Base-by-base conservation (phyloP, 179 eudicot species). In the Amaranthus tricolor region DNA sequence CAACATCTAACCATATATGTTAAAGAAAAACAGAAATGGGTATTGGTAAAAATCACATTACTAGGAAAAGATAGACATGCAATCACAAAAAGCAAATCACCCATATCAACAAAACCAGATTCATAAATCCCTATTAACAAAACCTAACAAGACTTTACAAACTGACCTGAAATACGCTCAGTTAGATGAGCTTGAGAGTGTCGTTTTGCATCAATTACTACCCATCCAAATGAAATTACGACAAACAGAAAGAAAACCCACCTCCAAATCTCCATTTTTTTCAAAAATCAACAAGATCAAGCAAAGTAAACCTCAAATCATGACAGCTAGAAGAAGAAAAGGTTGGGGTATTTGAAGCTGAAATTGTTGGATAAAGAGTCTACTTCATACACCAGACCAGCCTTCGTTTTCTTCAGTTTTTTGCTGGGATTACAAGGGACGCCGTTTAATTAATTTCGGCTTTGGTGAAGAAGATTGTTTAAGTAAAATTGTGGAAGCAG, bases 131-230 rank as follows among this genome's bases (percentile, higher is more conserved):
- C 82, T 65, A 74, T 1, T 66, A 53, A 47, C 52, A 71, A 47
- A 13, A 2, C 0, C 11, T 15, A 62, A 7, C 43, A 53, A 13
- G 44, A 44, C 44, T 9, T 31, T 49, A 43, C 7, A 44, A 66
- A 14, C 47, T 58, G 15, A 82, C 85, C 85, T 68, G 85, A 82
- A 82, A 82, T 82, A 44, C 85, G 83, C 65, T 82, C 85, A 72
- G 85, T 79, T 0, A 52, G 80, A n/a, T 58, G 85, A 68, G 75
- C 54, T 9, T 70, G 75, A 48, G 76, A 55, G 5, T 44, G 5
- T 61, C 11, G 47, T 73, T 82, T 81, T 51, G 80, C 82, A 74
- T 76, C 70, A 56, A 79, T 54, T n/a, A 6, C 51, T 40, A 76
- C 17, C 59, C 68, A 60, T 0, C 12, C 59, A 57, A 76, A 69